Evolutionary conservation across 2,329 filamentous ascomycete genomes (phyloP).

Genomic region (Diplodia sapinea): DNA sequence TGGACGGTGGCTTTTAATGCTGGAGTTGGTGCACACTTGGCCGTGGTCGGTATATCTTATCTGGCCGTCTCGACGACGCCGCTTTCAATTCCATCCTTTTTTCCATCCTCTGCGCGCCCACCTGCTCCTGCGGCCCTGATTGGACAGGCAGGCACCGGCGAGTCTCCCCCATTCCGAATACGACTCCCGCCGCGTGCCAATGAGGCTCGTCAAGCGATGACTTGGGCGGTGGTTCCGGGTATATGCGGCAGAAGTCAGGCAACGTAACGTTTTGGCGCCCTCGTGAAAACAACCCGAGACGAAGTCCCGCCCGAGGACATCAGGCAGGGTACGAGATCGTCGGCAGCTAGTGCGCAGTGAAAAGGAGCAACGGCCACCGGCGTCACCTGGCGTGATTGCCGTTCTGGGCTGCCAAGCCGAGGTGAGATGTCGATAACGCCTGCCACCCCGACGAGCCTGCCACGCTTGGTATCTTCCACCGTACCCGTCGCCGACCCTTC

Average conservation of each 20-base stretch:
- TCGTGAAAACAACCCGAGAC: neutral
- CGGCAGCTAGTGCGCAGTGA: neutral
- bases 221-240: slow-evolving; percentile 19
- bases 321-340: neutral
- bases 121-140: neutral
- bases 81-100: slow-evolving; percentile 4
- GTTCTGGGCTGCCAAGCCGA: slow-evolving; percentile 20
- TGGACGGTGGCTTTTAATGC: neutral
- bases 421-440: slow-evolving; percentile 11
- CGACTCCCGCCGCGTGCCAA: slow-evolving; percentile 12
- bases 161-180: slow-evolving; percentile 9
- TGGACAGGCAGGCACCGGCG: slow-evolving; percentile 2
- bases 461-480: neutral
- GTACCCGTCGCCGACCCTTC: neutral
- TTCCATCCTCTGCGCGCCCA: slow-evolving; percentile 1
- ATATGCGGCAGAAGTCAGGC: slow-evolving; percentile 19
- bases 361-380: neutral
- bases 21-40: slow-evolving; percentile 4
- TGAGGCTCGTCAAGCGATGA: slow-evolving; percentile 11
- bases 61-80: slow-evolving; percentile 19
- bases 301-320: neutral
- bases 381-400: slow-evolving; percentile 17
- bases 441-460: slow-evolving; percentile 1
- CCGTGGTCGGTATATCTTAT: slow-evolving; percentile 28
- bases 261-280: slow-evolving; percentile 8